Conservation (phyloP, 2,329 filamentous ascomycete genomes). For the Mollisia scopiformis region DNA sequence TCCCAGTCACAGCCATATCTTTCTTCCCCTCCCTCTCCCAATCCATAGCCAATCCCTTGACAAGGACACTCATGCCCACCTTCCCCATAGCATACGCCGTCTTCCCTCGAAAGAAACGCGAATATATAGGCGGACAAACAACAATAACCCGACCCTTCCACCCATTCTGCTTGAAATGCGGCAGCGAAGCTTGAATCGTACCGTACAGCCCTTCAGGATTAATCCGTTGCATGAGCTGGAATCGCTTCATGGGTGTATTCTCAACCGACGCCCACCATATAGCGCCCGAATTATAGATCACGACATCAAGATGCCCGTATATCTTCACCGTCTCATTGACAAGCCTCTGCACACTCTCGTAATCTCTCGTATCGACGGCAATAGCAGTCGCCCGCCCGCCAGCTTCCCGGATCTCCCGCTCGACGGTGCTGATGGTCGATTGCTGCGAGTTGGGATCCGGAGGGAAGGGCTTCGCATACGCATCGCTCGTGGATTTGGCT, state of each 20-base stretch:
- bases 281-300: slow-evolving; percentile 83
- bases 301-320: slow-evolving; percentile 24
- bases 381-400: slow-evolving; percentile 69
- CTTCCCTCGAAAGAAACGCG: slow-evolving; percentile 83
- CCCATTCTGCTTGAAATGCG: slow-evolving; percentile 58
- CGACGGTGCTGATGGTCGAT: slow-evolving; percentile 82
- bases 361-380: slow-evolving; percentile 69
- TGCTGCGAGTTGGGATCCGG: slow-evolving; percentile 74
- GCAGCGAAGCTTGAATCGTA: slow-evolving; percentile 68
- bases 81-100: slow-evolving; percentile 82
- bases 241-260: slow-evolving; percentile 74
- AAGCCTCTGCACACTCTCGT: slow-evolving; percentile 61
- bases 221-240: slow-evolving; percentile 75
- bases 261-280: slow-evolving; percentile 83
- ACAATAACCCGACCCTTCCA: slow-evolving; percentile 71
- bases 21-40: slow-evolving; percentile 61
- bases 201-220: slow-evolving; percentile 79
- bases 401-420: slow-evolving; percentile 68
- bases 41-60: slow-evolving; percentile 83
- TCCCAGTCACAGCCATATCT: slow-evolving; percentile 76
- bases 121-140: slow-evolving; percentile 84
- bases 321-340: slow-evolving; percentile 57
- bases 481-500: slow-evolving; percentile 74
- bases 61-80: slow-evolving; percentile 80
- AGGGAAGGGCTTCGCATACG: slow-evolving; percentile 62